phyloP scores from a whole-genome alignment of 306 rosid species.

The Cucurbita argyrosperma region DNA sequence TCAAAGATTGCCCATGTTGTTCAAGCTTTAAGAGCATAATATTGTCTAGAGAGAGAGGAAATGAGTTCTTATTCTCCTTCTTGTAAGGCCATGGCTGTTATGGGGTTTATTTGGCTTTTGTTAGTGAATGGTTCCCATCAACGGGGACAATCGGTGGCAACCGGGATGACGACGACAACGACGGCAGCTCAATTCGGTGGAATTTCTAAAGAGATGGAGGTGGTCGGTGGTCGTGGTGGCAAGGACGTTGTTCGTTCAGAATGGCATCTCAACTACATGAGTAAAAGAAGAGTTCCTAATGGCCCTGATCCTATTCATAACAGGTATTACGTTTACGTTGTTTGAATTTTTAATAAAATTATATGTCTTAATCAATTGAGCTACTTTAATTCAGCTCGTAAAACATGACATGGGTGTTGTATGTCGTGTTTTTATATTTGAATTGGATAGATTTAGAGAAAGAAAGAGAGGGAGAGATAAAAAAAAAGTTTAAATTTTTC shows the following conservation, averaged over 20 bases:
- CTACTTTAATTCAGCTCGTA: no score
- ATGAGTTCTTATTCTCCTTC: background rate
- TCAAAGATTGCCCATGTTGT: background rate
- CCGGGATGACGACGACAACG: background rate
- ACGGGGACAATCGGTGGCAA: background rate
- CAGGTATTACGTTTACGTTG: constrained; percentile 26
- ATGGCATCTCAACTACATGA: constrained; percentile 56
- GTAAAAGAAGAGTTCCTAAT: constrained; percentile 86
- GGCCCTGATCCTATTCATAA: constrained; percentile 98
- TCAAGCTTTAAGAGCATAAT: background rate
- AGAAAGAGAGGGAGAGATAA: background rate
- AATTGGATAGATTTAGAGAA: background rate
- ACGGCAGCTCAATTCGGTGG: background rate
- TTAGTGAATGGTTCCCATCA: background rate
- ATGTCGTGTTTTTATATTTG: background rate
- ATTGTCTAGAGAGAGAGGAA: background rate
- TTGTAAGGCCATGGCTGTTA: background rate
- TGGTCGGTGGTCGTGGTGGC: background rate
- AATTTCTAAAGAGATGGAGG: background rate
- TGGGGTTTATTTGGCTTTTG: background rate
- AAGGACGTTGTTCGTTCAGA: constrained; percentile 16
- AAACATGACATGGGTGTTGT: background rate
- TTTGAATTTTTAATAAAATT: background rate
- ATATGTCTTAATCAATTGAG: background rate
- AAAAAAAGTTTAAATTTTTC: background rate